Percentiles rank a stretch among this genome's conserved stretches.
Evolutionary conservation across 179 eudicot genomes (phyloP).

Genomic region (Beta corolliflora): DNA sequence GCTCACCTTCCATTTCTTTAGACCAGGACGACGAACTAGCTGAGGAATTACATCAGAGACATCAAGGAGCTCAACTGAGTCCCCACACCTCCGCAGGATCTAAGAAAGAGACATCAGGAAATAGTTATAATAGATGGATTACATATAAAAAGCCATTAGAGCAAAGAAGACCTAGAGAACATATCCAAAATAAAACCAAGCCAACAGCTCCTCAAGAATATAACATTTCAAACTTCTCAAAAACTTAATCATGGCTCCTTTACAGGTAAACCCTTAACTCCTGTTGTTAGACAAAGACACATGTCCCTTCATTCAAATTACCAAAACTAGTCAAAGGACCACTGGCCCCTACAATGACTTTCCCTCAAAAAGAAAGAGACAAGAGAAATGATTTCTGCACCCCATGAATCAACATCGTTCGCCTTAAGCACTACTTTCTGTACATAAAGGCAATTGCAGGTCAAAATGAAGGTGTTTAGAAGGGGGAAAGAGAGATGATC

Average conservation of each 20-base stretch:
- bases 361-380: not conserved
- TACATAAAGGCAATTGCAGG: not conserved
- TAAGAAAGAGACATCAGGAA: constrained; percentile 27
- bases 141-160: not conserved
- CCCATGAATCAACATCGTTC: not conserved
- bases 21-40: constrained; percentile 90
- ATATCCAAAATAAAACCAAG: not conserved
- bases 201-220: not conserved
- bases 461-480: not conserved
- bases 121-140: not conserved
- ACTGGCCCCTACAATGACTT: not conserved
- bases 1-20: constrained; percentile 91
- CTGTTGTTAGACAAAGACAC: not conserved
- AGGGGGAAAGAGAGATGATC: not conserved
- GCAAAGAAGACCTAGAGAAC: not conserved
- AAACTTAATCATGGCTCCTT: not conserved
- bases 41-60: constrained; percentile 88
- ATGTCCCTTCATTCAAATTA: not conserved
- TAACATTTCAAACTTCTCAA: not conserved
- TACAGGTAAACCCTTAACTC: not conserved
- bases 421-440: not conserved
- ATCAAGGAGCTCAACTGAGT: constrained; percentile 84
- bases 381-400: not conserved
- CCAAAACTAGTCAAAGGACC: not conserved
- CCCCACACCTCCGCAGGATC: constrained; percentile 84